Evolutionary conservation across 768 basidiomycete genomes (phyloP), one percentile per base, ranked within the genome.

Genomic region (Dioszegia hungarica): DNA sequence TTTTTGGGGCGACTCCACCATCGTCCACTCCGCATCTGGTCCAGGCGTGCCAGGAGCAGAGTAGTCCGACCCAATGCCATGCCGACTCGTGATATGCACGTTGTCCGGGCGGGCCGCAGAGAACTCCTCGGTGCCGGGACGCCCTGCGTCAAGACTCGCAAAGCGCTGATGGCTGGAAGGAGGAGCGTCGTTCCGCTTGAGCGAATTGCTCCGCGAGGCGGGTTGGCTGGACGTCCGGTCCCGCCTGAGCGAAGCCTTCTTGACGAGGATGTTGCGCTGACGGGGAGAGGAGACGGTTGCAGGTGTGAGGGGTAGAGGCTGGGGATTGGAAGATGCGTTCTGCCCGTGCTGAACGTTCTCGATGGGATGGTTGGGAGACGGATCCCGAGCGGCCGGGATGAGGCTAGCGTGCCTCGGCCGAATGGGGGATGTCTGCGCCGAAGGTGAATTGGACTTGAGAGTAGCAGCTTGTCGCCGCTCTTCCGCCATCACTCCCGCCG

Each of bases 181-280:
- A 5, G 39, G 40, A 54, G 33, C 52, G n/a, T 31, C 39, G 31
- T 22, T 25, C 22, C 41, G 28, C 31, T 25, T 17, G 19, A 33
- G 28, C 17, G 40, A 44, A 20, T 24, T 54, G 2, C 17, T 17
- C 10, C 52, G 39, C 5, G 52, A 44, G 2, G 6, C 28, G 17
- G 52, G 29, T 33, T 41, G 38, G 15, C n/a, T 22, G 27, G 14
- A 10, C 3, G 22, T 41, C 25, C 27, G n/a, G 11, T 44, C 29
- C 28, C 43, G 22, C 15, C 33, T 19, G 28, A 58, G 22, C 10
- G 56, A 58, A 11, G 38, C 6, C 28, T 51, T 58, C 24, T 58
- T 58, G 28, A 58, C 41, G 15, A 58, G 50, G 11, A 58, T 1
- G 33, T 58, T 58, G 9, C 56, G 48, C 33, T 58, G 56, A 5